These are phyloP conservation scores for Zea luxurians DNA, from an alignment of 176 grass and related monocot genomes.

Conservation along the genomic window DNA sequence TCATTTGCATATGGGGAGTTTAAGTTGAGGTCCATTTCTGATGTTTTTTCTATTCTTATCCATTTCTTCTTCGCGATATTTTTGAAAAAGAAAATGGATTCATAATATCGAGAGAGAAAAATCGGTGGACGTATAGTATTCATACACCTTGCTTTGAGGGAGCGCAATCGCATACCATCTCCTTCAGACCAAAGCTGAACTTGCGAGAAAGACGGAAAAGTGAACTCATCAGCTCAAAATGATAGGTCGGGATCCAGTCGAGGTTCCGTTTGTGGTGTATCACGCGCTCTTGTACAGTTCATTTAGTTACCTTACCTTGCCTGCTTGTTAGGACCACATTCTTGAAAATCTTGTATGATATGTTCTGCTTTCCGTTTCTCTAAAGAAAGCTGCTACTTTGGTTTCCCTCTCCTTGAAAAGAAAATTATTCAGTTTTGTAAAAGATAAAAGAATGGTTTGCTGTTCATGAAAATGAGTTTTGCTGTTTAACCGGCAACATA, in stretches of 20 bases:
- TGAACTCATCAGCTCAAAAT: constrained; percentile 32
- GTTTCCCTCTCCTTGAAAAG: constrained; percentile 8
- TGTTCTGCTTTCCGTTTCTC: constrained; percentile 13
- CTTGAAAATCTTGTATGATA: constrained; percentile 7
- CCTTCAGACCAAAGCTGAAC: constrained; percentile 36
- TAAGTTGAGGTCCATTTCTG: background rate
- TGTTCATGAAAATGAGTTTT: constrained; percentile 20
- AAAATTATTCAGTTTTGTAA: background rate
- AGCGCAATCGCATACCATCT: constrained; percentile 23
- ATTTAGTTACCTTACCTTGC: constrained; percentile 27
- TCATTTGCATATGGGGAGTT: too few species aligned
- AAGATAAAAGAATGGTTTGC: background rate
- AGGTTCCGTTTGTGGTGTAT: constrained; percentile 17
- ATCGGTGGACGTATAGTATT: background rate
- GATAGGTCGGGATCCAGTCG: constrained; percentile 32
- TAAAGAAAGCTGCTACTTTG: constrained; percentile 22
- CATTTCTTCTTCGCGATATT: background rate
- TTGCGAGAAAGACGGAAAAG: constrained; percentile 18
- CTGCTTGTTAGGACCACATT: constrained; percentile 26
- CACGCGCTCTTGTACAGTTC: constrained; percentile 20
- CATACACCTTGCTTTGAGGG: constrained; percentile 12
- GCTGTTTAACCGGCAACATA: constrained; percentile 10
- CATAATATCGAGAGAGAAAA: constrained; percentile 2
- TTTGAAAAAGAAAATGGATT: background rate
- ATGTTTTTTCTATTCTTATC: background rate